Percentiles rank a stretch among this genome's conserved stretches.
Evolutionary conservation across 768 basidiomycete species (phyloP).

Genomic region (Rubroboletus pulcherrimus): DNA sequence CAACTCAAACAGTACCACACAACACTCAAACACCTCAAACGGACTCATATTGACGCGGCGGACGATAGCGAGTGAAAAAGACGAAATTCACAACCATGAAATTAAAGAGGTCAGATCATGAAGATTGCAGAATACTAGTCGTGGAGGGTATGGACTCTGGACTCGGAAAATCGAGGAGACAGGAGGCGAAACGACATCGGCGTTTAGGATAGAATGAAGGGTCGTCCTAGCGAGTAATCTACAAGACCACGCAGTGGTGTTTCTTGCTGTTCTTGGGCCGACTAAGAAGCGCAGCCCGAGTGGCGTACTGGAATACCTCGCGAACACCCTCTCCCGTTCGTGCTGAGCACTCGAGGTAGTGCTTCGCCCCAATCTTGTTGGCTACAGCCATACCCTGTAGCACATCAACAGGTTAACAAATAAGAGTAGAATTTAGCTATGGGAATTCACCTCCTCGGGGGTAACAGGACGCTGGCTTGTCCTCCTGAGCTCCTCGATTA

Average conservation of each 20-base stretch:
- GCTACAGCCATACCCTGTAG: conserved; percentile 87
- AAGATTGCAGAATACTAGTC: conserved; percentile 36
- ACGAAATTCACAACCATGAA: conserved; percentile 16
- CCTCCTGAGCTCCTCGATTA: conserved; percentile 91
- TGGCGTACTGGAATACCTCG: conserved; percentile 98
- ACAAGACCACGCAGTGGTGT: conserved; percentile 43
- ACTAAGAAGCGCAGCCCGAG: conserved; percentile 81
- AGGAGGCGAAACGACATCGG: conserved; percentile 19
- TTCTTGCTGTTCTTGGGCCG: conserved; percentile 45
- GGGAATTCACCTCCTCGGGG: conserved; percentile 71
- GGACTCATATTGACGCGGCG: neutral
- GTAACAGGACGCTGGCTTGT: conserved; percentile 94
- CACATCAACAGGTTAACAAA: neutral
- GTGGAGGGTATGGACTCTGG: conserved; percentile 37
- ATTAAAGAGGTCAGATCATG: conserved; percentile 33
- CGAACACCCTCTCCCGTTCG: conserved; percentile 95
- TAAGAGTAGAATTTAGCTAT: neutral
- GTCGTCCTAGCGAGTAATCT: conserved; percentile 29
- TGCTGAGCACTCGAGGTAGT: conserved; percentile 97
- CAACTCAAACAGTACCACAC: conserved; percentile 3
- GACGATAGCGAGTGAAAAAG: neutral
- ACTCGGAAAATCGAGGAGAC: conserved; percentile 14
- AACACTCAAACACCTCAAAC: conserved; percentile 1
- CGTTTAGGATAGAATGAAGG: conserved; percentile 18
- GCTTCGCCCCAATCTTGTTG: conserved; percentile 94